Evolutionary conservation across 345 rosid genomes (phyloP), one percentile per base, ranked within the genome.

Genomic region (Arabis hirsuta): DNA sequence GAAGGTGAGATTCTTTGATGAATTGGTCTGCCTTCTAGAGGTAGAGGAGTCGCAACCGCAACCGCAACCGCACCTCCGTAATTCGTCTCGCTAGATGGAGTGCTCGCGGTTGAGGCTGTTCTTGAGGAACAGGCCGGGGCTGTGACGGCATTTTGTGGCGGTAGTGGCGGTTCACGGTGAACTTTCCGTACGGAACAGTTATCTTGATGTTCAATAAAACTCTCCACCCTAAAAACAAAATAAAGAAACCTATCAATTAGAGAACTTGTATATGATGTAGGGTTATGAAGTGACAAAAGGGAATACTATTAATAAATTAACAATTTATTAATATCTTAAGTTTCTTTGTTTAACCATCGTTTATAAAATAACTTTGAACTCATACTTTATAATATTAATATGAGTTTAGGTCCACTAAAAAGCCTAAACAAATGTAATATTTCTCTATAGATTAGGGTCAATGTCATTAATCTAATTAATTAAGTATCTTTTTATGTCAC

Each of bases 191-290:
- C 74, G 10, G 83, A 80, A 44, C 97, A 91, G 38, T 74, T 83
- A 72, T 91, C 97, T 80, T 91, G 97, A 67, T 91, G 97, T 44
- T 90, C 97, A 7, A 90, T 90, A 73, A 88, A 90, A 80, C 92
- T 90, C 83, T 90, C 95, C 36, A 88, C 95, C 82, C 95, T 90
- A 68, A 38, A 65, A 76, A 12, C 34, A 65, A 9, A 44, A 48
- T 16, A 16, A 16, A 16, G 16, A 39, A 70, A 56, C 66, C 29
- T 63, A 57, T 31, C 13, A 43, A 42, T 60, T 31, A 52, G 13
- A 59, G 44, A 22, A 52, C 38, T 20, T 72, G 12, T 32, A 39
- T 48, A 53, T 43, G n/a, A 51, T 36, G 82, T 73, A 83, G 84
- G 76, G 82, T 71, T 81, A 73, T 51, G 42, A 53, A 72, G 83